Percentiles rank a stretch among this genome's conserved stretches.
Conservation (phyloP, 2,329 filamentous ascomycete species). For the Fusarium penzigii region DNA sequence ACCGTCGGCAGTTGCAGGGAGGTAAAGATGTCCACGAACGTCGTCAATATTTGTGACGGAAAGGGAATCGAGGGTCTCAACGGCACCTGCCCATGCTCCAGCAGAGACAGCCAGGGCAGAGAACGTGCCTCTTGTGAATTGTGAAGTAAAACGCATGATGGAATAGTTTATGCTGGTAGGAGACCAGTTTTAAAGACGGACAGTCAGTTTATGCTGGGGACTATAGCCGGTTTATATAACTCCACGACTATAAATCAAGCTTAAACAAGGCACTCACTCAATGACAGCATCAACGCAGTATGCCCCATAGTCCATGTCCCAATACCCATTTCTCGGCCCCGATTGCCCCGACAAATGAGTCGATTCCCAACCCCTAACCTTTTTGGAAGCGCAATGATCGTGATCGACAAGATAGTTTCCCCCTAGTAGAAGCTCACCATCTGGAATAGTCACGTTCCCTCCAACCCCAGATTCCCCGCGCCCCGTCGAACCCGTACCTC, state of each 20-base stretch:
- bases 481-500: background rate
- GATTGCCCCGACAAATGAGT: background rate
- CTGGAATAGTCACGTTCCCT: background rate
- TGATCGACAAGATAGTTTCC: background rate
- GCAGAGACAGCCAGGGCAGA: background rate
- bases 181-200: background rate
- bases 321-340: background rate
- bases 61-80: constrained; percentile 6
- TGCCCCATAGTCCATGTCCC: background rate
- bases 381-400: background rate
- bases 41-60: constrained; percentile 37
- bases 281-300: background rate
- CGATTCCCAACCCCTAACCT: background rate
- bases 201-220: background rate
- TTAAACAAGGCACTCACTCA: too few species aligned
- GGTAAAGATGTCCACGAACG: constrained; percentile 40
- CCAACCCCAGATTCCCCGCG: background rate
- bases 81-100: background rate
- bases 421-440: background rate
- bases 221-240: background rate
- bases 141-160: background rate
- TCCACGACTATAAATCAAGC: too few species aligned
- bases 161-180: background rate
- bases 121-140: background rate
- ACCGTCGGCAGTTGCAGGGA: constrained; percentile 34